phyloP scores from a whole-genome alignment of 2,329 filamentous ascomycete species.

The Aschersonia sp. region DNA sequence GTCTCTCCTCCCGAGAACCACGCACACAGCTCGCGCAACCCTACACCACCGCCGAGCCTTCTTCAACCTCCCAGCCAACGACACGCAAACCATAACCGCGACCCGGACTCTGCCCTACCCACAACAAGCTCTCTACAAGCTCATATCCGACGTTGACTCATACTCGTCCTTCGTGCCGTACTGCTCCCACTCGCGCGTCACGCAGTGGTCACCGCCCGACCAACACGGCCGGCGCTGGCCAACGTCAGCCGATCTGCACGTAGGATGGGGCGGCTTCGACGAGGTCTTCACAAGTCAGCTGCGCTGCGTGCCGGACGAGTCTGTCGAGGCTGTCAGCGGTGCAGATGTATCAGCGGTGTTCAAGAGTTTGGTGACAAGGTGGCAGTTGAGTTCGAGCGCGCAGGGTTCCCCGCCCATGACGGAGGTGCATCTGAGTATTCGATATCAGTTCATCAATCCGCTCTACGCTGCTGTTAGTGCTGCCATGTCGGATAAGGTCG shows the following conservation, averaged over 20 bases:
- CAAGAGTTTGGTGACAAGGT: constrained; percentile 54
- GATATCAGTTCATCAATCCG: constrained; percentile 80
- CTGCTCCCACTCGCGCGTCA: constrained; percentile 66
- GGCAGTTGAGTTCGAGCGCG: constrained; percentile 42
- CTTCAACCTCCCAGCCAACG: constrained; percentile 9
- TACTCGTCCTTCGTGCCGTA: constrained; percentile 89
- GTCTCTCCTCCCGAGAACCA: neutral
- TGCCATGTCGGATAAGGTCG: constrained; percentile 71
- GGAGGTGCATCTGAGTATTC: constrained; percentile 60
- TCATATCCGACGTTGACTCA: constrained; percentile 77
- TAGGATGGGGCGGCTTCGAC: constrained; percentile 73
- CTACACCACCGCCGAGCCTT: constrained; percentile 6
- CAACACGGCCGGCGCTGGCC: constrained; percentile 44
- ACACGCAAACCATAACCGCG: constrained; percentile 53
- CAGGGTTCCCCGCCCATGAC: constrained; percentile 28
- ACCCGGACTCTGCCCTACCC: constrained; percentile 66
- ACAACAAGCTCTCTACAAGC: constrained; percentile 55
- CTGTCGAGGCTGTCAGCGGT: constrained; percentile 68
- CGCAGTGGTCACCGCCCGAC: constrained; percentile 50
- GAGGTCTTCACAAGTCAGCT: constrained; percentile 74
- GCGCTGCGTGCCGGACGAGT: constrained; percentile 56
- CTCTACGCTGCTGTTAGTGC: constrained; percentile 71
- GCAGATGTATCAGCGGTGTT: constrained; percentile 39
- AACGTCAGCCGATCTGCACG: constrained; percentile 60
- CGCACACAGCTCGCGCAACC: neutral